These are phyloP conservation scores for Linderniella brevidens DNA, from an alignment of 257 asterid genomes.

Conservation along the genomic window DNA sequence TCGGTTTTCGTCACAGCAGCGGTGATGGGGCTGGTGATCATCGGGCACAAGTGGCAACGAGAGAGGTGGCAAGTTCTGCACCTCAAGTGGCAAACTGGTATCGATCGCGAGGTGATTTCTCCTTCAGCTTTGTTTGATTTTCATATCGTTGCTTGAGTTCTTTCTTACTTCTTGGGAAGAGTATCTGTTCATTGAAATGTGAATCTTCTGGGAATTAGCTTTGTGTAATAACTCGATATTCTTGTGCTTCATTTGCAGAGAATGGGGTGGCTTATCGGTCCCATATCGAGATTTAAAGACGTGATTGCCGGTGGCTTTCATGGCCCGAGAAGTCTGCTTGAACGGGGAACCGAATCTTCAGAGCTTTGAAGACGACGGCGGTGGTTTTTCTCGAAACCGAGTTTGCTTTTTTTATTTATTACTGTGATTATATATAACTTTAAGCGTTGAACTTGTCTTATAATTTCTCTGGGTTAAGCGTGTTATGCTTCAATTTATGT, in stretches of 20 bases:
- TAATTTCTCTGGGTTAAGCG: no score
- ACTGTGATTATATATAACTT: no score
- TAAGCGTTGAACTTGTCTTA: no score
- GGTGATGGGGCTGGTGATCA: constrained; percentile 73
- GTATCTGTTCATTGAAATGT: no score
- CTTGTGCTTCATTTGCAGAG: constrained; percentile 19
- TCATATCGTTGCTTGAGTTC: background rate
- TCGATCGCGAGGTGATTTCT: constrained; percentile 36
- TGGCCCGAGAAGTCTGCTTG: no score
- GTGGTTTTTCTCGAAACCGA: no score
- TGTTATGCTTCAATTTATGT: no score
- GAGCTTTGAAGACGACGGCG: no score
- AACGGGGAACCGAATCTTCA: no score
- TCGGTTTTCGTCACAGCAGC: constrained; percentile 75
- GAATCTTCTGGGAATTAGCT: background rate
- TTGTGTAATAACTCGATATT: background rate
- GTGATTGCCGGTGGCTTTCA: constrained; percentile 28
- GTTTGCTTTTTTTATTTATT: no score
- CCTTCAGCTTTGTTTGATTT: background rate
- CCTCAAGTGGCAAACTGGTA: constrained; percentile 37
- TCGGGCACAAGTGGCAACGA: constrained; percentile 77
- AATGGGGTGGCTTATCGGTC: constrained; percentile 38
- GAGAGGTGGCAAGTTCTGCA: constrained; percentile 67
- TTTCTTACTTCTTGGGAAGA: no score
- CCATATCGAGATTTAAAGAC: constrained; percentile 44